Base-by-base conservation (phyloP, 805 yeast species). In the Candida jianshihensis region DNA sequence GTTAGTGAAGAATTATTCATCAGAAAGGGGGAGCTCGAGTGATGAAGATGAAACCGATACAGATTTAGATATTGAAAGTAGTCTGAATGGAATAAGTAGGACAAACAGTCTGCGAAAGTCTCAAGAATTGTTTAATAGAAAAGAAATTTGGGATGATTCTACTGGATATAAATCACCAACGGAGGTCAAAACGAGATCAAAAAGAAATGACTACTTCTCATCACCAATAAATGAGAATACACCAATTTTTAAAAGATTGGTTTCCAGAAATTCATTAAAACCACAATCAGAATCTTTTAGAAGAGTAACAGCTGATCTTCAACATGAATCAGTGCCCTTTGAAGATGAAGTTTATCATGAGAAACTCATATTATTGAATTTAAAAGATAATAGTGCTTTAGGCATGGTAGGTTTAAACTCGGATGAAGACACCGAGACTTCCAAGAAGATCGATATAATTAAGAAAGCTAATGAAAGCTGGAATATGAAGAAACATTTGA, bases 221-320 rank as follows among this genome's bases (percentile, higher is more conserved):
- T 36, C 41, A 1, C 45, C 47, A 9, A 37, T 29, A 5, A 36
- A 26, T 30, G 51, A 51, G 9, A 37, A 36, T 22, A 48, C 57
- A 1, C 56, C 58, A 4, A 46, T 54, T 2, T 51, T 54, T 40
- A 52, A 49, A 53, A 39, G 57, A 29, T 29, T 52, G 4, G 48
- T 52, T 7, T 43, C 42, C 15, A 50, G 34, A 34, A 50, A 41
- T 14, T 34, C 46, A 2, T 29, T 53, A 13, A 54, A 47, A 25
- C 58, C 58, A 6, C 56, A 52, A 29, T 18, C 51, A 33, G 49
- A 52, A 39, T 51, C 58, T 1, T 49, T 54, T 17, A 39, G 45
- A 19, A 36, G 57, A 19, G 44, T 54, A 18, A 47, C 47, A 4
- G 34, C 40, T 2, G 58, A 54, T 13, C 37, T 54, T 13, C 48